Base-by-base conservation (phyloP, 257 asterid species). In the Fraxinus quadrangulata region DNA sequence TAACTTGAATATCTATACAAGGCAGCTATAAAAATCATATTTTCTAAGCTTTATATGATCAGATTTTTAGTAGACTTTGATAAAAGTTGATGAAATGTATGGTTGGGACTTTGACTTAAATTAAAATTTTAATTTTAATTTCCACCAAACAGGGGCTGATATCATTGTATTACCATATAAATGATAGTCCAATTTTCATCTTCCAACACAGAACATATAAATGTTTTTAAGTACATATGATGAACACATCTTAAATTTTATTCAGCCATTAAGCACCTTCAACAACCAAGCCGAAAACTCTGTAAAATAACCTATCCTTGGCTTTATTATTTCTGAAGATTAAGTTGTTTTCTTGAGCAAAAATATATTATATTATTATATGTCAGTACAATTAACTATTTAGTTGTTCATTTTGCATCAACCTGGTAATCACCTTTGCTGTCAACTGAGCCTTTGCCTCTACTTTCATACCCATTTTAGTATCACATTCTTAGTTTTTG, bases 401-500 rank as follows among this genome's bases (percentile, higher is more conserved):
- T 67, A 67, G 17, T 13, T 26, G 47, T 71, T 61, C 13, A 23
- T 39, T 78, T 63, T 34, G 21, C 56, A 49, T 67, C 31, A 45
- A 49, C 11, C 51, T 45, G 7, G 33, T 28, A 42, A 19, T 31
- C 3, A 54, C 30, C 45, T 31, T 70, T 17, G 11, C 37, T 21
- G 17, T 47, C 17, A 67, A 31, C 75, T 49, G 39, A 59, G 26
- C 70, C 26, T 77, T 54, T 72, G 76, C 24, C 69, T 51, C 56
- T 30, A 77, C 70, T 51, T 23, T n/a, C 39, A 23, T 26, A 7
- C 7, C 39, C 11, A 3, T 11, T 9, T 45, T 49, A 49, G 47
- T 59, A n/a, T n/a, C 67, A 73, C 16, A 73, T 12, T 33, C 33
- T 56, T 40, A 59, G n/a, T 23, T 31, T 74, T 36, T 34, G 23